Conservation (phyloP, 192 early-diverging fungal species). For the Coemansia sp. region DNA sequence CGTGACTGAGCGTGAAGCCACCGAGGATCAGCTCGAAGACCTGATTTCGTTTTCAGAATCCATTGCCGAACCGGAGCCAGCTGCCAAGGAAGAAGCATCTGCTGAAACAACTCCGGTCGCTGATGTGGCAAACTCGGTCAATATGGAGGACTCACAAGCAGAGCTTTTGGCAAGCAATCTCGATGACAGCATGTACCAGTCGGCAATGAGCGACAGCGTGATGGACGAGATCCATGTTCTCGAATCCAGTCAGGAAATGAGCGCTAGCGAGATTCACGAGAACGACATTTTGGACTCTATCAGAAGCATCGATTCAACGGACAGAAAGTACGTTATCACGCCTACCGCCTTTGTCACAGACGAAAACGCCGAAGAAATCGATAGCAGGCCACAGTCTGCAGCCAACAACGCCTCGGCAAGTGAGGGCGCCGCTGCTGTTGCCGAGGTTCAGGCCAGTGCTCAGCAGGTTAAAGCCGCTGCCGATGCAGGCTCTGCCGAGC, state of each 20-base stretch:
- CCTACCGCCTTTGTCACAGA: constrained; percentile 33
- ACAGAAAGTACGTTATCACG: constrained; percentile 23
- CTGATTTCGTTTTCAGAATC: background rate
- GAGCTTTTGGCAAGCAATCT: constrained; percentile 46
- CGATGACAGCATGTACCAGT: constrained; percentile 46
- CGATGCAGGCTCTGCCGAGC: constrained; percentile 3
- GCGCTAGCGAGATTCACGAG: background rate
- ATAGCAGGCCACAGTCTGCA: constrained; percentile 23
- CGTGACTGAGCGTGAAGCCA: constrained; percentile 2
- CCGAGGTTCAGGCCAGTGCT: background rate
- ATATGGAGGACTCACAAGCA: constrained; percentile 50
- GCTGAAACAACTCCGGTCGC: background rate
- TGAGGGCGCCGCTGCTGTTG: background rate
- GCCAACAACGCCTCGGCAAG: background rate
- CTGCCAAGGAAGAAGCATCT: background rate
- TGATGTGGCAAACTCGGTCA: constrained; percentile 3
- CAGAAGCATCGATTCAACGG: background rate
- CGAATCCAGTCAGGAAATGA: constrained; percentile 2
- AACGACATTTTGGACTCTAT: constrained; percentile 3
- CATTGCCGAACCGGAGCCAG: background rate
- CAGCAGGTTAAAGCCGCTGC: background rate
- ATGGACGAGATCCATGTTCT: constrained; percentile 35
- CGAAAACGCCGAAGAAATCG: constrained; percentile 12
- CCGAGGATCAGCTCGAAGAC: constrained; percentile 24
- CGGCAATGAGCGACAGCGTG: constrained; percentile 1